phyloP scores from a whole-genome alignment of 164 flowering plant genomes.

The Sextonia rubra region DNA sequence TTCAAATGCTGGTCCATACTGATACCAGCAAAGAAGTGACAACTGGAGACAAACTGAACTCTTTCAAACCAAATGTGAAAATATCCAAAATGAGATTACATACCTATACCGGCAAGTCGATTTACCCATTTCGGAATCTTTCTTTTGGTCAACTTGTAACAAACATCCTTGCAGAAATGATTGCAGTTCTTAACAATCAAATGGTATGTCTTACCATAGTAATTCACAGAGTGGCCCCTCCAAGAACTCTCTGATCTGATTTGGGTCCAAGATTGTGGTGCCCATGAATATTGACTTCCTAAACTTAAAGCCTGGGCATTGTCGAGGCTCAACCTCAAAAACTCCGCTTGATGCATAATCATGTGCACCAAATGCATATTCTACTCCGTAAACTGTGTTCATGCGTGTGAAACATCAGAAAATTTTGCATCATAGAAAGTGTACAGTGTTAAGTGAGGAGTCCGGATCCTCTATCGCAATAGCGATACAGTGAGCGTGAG shows the following conservation, averaged over 20 bases:
- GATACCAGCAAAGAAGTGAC: too few relatives aligned
- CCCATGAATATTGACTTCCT: slow-evolving; percentile 85
- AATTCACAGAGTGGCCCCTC: slow-evolving; percentile 58
- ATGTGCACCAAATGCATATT: slow-evolving; percentile 97
- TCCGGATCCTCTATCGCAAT: too few relatives aligned
- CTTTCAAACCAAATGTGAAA: too few relatives aligned
- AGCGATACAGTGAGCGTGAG: too few relatives aligned
- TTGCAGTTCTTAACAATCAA: slow-evolving; percentile 89
- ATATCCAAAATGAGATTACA: neutral
- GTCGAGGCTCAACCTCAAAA: slow-evolving; percentile 92
- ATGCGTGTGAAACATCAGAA: slow-evolving; percentile 1
- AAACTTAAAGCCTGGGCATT: slow-evolving; percentile 93
- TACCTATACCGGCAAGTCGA: slow-evolving; percentile 89
- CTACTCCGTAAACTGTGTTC: slow-evolving; percentile 83
- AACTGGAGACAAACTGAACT: too few relatives aligned
- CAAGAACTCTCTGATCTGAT: slow-evolving; percentile 81
- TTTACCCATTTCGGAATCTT: slow-evolving; percentile 89
- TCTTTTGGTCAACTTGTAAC: slow-evolving; percentile 75
- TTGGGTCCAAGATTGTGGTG: slow-evolving; percentile 64
- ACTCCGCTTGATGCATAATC: slow-evolving; percentile 90
- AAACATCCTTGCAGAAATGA: slow-evolving; percentile 92
- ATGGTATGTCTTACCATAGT: slow-evolving; percentile 86
- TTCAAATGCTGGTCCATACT: too few relatives aligned
- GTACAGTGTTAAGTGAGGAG: neutral
- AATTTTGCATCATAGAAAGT: neutral